Evolutionary conservation across 176 grass and related monocot species (phyloP), one percentile per base, ranked within the genome.

Genomic region (Musa beccarii): DNA sequence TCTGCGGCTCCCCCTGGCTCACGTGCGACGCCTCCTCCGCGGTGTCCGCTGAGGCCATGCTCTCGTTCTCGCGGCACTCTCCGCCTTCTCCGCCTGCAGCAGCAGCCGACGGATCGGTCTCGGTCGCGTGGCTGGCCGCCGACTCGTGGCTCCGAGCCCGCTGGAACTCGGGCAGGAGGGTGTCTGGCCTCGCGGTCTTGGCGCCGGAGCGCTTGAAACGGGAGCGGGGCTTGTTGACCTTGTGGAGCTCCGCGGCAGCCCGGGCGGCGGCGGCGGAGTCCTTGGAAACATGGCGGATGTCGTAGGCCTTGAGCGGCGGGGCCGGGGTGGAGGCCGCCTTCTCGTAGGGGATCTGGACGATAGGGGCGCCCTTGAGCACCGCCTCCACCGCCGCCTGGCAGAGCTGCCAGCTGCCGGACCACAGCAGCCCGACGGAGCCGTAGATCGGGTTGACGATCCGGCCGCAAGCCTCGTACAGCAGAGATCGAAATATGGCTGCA

Each of bases 361-460:
- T 14, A 54, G 75, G 88, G 0, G 55, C 54, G 14, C 88, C 88
- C 67, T 79, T 90, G 75, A 90, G 88, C 19, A 90, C 88, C 71
- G 88, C 84, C 79, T 90, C 88, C 51, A 86, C 88, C 7, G 79
- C 88, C 59, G 75, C 79, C 81, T 90, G 88, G 79, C 84, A 86
- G 15, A 80, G 63, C 43, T 62, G 75, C 88, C 88, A 90, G 24
- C 75, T 80, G 13, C 81, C 84, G 11, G 84, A 86, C 81, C 81
- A 90, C 65, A 90, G 79, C 11, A 90, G 75, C 0, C 88, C 88
- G 9, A 90, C 88, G 57, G 88, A 84, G 63, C 88, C 84, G 79
- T 86, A 90, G 56, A 81, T 75, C 11, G 88, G 84, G 84, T 86
- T 90, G 29, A 79, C 88, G 64, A 90, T 90, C 3, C 88, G 74